Percentiles rank a stretch among this genome's conserved stretches.
Conservation (phyloP, 1,139 yeast genomes). For the Lodderomyces orthopsilosis region DNA sequence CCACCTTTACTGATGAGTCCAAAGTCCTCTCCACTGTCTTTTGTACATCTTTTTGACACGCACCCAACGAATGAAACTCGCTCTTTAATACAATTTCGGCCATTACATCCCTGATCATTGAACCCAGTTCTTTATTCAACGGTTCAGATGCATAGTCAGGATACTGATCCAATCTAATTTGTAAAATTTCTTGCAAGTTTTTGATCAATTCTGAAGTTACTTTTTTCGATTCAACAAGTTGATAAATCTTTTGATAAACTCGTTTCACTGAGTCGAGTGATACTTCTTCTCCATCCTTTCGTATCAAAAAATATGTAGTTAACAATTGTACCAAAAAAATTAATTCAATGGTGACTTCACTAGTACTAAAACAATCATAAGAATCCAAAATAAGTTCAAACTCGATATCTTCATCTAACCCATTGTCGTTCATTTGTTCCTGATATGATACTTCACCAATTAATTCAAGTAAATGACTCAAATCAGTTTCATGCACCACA, state of each 20-base stretch:
- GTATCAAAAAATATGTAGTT: conserved; percentile 38
- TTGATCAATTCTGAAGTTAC: conserved; percentile 34
- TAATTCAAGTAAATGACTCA: conserved; percentile 30
- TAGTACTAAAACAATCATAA: conserved; percentile 58
- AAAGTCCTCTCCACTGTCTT: conserved; percentile 26
- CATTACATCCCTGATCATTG: conserved; percentile 30
- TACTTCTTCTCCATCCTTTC: conserved; percentile 15
- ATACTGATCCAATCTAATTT: conserved; percentile 38
- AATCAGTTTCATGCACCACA: conserved; percentile 19
- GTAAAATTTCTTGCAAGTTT: conserved; percentile 32
- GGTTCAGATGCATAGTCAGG: conserved; percentile 32
- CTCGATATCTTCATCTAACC: conserved; percentile 42
- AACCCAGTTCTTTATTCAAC: conserved; percentile 9
- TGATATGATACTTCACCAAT: conserved; percentile 21
- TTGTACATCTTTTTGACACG: conserved; percentile 28
- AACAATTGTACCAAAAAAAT: conserved; percentile 52
- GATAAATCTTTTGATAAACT: conserved; percentile 46
- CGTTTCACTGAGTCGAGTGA: conserved; percentile 40
- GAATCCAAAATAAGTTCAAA: conserved; percentile 48
- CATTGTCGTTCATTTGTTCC: conserved; percentile 19
- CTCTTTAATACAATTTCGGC: conserved; percentile 53
- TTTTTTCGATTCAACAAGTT: conserved; percentile 40
- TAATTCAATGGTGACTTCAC: conserved; percentile 58
- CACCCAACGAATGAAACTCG: conserved; percentile 50
- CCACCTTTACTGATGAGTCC: conserved; percentile 30